Percentiles rank a stretch among this genome's conserved stretches.
Conservation (phyloP, 495 filamentous ascomycete genomes). For the Platismatia glauca region DNA sequence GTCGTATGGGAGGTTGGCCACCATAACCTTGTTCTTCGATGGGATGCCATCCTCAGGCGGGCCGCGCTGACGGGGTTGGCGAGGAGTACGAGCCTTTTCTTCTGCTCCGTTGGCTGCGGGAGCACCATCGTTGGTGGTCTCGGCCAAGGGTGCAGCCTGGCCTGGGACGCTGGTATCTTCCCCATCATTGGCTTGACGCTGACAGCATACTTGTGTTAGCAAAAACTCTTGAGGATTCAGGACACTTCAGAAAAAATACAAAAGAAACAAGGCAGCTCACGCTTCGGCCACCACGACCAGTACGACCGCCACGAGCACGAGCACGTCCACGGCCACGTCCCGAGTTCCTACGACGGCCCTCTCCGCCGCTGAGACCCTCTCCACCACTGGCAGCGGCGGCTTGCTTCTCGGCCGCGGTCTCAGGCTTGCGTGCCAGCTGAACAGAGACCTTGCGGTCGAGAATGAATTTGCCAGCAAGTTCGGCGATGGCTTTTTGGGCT, state of each 20-base stretch:
- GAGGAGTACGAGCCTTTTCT: slow-evolving; percentile 39
- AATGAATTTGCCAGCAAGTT: slow-evolving; percentile 94
- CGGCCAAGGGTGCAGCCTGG: slow-evolving; percentile 47
- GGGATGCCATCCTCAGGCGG: slow-evolving; percentile 96
- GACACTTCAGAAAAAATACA: too few species aligned
- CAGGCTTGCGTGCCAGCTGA: slow-evolving; percentile 95
- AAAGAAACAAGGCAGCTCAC: too few species aligned
- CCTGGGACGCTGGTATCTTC: slow-evolving; percentile 44
- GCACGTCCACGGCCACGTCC: slow-evolving; percentile 70
- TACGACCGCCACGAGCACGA: slow-evolving; percentile 60
- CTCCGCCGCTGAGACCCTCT: slow-evolving; percentile 59
- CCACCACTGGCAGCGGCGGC: slow-evolving; percentile 54
- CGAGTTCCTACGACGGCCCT: slow-evolving; percentile 68
- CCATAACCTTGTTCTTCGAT: slow-evolving; percentile 99
- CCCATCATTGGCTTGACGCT: slow-evolving; percentile 33
- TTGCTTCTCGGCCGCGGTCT: slow-evolving; percentile 66
- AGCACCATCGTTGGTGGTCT: slow-evolving; percentile 50
- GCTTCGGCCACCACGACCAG: slow-evolving; percentile 60
- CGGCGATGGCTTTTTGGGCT: slow-evolving; percentile 85
- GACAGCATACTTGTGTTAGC: slow-evolving; percentile 2
- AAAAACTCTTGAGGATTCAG: background rate
- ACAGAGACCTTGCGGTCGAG: slow-evolving; percentile 97
- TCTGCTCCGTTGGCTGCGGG: slow-evolving; percentile 35
- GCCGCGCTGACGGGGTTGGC: slow-evolving; percentile 64
- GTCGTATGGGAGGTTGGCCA: slow-evolving; percentile 97